Conservation (phyloP, 2,329 filamentous ascomycete genomes). For the Alternaria infectoria region DNA sequence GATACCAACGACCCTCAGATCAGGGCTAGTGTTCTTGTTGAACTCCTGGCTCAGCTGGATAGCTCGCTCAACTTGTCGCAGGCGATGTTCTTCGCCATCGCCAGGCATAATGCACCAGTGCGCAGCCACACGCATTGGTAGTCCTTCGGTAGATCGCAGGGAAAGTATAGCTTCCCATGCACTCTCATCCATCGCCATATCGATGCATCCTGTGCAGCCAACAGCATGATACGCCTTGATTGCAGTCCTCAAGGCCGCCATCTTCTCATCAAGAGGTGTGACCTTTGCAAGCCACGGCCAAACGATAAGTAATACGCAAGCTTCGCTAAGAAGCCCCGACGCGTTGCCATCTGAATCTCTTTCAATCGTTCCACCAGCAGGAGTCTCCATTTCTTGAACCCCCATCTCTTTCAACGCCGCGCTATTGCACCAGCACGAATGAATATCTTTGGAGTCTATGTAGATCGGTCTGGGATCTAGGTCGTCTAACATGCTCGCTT, state of each 20-base stretch:
- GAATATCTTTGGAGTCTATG: slow-evolving; percentile 64
- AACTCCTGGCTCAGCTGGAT: slow-evolving; percentile 56
- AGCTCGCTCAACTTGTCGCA: slow-evolving; percentile 60
- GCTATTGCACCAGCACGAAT: slow-evolving; percentile 63
- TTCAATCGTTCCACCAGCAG: slow-evolving; percentile 60
- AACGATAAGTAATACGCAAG: slow-evolving; percentile 60
- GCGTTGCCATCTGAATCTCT: slow-evolving; percentile 56
- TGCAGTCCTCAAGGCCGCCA: slow-evolving; percentile 55
- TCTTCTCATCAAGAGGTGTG: slow-evolving; percentile 57
- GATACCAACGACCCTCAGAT: slow-evolving; percentile 64
- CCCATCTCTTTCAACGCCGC: slow-evolving; percentile 60
- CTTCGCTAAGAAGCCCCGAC: slow-evolving; percentile 61
- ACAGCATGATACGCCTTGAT: slow-evolving; percentile 57
- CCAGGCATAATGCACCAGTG: slow-evolving; percentile 63
- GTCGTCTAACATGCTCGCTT: slow-evolving; percentile 60
- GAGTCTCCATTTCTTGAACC: slow-evolving; percentile 54
- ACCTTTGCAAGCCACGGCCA: slow-evolving; percentile 62
- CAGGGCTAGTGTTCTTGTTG: slow-evolving; percentile 54
- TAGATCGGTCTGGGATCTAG: slow-evolving; percentile 60
- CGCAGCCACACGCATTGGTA: slow-evolving; percentile 60
- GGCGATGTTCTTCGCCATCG: slow-evolving; percentile 52
- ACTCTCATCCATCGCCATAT: slow-evolving; percentile 67
- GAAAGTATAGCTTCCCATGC: slow-evolving; percentile 59
- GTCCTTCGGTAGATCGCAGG: slow-evolving; percentile 41
- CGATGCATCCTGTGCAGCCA: slow-evolving; percentile 62